Evolutionary conservation across 495 filamentous ascomycete species (phyloP).

Genomic region (Aspergillus diversus): DNA sequence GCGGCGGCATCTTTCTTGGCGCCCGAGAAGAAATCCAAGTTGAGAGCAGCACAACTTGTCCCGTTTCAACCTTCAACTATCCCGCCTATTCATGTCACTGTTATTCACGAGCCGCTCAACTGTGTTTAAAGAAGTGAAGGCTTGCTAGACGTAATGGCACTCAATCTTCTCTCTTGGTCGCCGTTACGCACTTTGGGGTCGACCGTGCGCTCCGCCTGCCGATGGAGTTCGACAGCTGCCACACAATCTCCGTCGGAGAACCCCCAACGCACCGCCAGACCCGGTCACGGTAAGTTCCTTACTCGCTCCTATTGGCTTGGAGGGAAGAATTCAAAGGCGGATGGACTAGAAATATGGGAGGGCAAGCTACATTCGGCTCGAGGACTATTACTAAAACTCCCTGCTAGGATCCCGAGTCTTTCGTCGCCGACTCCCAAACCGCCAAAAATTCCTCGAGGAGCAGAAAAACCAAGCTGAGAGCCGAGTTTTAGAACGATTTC

Average conservation of each 20-base stretch:
- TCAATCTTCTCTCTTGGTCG: constrained; percentile 36
- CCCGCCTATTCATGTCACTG: constrained; percentile 18
- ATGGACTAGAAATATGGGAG: neutral
- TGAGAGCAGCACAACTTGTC: neutral
- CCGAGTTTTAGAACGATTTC: constrained; percentile 40
- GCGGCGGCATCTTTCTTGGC: constrained; percentile 39
- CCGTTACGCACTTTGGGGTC: constrained; percentile 35
- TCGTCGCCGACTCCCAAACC: constrained; percentile 36
- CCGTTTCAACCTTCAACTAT: neutral
- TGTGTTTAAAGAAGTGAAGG: neutral
- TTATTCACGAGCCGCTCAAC: neutral
- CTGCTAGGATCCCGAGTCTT: neutral
- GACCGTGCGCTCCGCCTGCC: constrained; percentile 32
- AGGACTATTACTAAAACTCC: neutral
- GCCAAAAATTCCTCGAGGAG: constrained; percentile 43
- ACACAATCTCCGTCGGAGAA: constrained; percentile 29
- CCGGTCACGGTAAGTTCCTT: constrained; percentile 29
- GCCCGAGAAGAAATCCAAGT: constrained; percentile 30
- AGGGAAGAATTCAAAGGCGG: constrained; percentile 24
- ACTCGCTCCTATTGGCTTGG: neutral
- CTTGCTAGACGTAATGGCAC: constrained; percentile 31
- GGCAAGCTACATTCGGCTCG: neutral
- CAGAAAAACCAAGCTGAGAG: constrained; percentile 44
- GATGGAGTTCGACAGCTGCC: constrained; percentile 46
- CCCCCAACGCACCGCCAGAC: constrained; percentile 27